phyloP scores from a whole-genome alignment of 768 basidiomycete species.

The Collybia sp. region DNA sequence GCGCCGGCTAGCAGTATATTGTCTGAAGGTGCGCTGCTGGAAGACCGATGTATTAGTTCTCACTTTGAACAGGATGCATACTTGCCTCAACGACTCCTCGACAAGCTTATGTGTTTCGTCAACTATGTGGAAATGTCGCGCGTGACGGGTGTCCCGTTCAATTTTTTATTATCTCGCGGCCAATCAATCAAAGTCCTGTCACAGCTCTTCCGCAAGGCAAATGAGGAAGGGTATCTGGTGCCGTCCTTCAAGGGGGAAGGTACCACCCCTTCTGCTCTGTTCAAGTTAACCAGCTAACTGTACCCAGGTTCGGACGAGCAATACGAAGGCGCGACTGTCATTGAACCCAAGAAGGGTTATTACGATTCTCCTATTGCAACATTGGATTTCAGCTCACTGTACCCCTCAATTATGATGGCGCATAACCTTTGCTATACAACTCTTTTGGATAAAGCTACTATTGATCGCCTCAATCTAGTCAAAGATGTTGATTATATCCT shows the following conservation, averaged over 20 bases:
- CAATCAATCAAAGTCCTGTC: conserved; percentile 99
- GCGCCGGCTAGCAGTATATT: conserved; percentile 92
- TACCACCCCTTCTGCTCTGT: conserved; percentile 16
- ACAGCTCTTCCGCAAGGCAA: conserved; percentile 91
- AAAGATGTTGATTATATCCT: conserved; percentile 90
- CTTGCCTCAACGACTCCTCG: conserved; percentile 90
- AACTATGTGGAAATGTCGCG: conserved; percentile 99
- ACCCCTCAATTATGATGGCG: conserved; percentile 99
- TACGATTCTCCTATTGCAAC: conserved; percentile 97
- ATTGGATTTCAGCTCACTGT: conserved; percentile 96
- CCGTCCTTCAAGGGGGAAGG: conserved; percentile 87
- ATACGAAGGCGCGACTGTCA: conserved; percentile 98
- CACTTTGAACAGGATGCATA: conserved; percentile 80
- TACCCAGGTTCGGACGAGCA: conserved; percentile 82
- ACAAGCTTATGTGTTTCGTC: conserved; percentile 98
- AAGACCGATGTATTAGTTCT: not conserved
- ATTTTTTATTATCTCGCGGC: conserved; percentile 87
- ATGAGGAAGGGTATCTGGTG: conserved; percentile 85
- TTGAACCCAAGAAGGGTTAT: conserved; percentile 94
- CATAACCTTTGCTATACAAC: conserved; percentile 99
- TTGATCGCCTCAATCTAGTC: conserved; percentile 71
- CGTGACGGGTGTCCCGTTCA: conserved; percentile 99
- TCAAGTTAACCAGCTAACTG: not conserved
- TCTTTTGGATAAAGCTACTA: conserved; percentile 73
- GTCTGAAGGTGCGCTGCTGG: conserved; percentile 69